These are phyloP conservation scores for Metarhizium anisopliae DNA, from an alignment of 2,329 filamentous ascomycete genomes.

Conservation along the genomic window DNA sequence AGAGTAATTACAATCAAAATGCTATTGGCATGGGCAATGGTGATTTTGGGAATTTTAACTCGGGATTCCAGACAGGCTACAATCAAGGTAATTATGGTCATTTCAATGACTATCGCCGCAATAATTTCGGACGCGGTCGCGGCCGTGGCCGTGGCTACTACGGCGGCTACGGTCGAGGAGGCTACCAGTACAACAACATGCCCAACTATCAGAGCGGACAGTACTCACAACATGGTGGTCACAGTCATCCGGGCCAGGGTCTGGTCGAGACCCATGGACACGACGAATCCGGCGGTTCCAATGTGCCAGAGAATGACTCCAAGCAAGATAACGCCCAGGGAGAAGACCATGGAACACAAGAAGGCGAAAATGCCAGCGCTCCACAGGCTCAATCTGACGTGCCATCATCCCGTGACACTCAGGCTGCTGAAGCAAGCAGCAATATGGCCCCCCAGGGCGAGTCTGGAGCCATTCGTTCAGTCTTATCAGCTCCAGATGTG, in stretches of 20 bases:
- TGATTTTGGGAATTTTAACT: conserved; percentile 74
- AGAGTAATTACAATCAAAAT: conserved; percentile 88
- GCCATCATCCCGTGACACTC: conserved; percentile 19
- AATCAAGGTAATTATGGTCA: conserved; percentile 79
- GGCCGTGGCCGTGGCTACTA: conserved; percentile 57
- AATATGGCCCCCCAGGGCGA: conserved; percentile 10
- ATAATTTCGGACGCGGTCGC: conserved; percentile 58
- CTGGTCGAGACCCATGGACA: conserved; percentile 11
- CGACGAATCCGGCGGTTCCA: background rate
- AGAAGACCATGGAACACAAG: conserved; percentile 5
- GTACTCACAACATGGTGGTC: conserved; percentile 16
- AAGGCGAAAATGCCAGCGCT: conserved; percentile 6
- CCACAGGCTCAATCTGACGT: conserved; percentile 14
- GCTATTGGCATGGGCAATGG: conserved; percentile 70
- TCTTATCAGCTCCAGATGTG: conserved; percentile 27
- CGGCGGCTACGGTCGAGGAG: conserved; percentile 47
- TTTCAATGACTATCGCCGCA: conserved; percentile 68
- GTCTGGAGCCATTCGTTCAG: conserved; percentile 21
- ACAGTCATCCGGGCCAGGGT: conserved; percentile 8
- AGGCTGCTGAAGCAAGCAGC: conserved; percentile 19
- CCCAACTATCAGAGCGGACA: conserved; percentile 26
- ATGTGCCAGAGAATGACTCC: conserved; percentile 11
- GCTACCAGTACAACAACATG: conserved; percentile 28
- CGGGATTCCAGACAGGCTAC: conserved; percentile 68
- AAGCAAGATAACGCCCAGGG: conserved; percentile 10